These are phyloP conservation scores for Quercus gilva DNA, from an alignment of 306 rosid genomes.

Conservation along the genomic window DNA sequence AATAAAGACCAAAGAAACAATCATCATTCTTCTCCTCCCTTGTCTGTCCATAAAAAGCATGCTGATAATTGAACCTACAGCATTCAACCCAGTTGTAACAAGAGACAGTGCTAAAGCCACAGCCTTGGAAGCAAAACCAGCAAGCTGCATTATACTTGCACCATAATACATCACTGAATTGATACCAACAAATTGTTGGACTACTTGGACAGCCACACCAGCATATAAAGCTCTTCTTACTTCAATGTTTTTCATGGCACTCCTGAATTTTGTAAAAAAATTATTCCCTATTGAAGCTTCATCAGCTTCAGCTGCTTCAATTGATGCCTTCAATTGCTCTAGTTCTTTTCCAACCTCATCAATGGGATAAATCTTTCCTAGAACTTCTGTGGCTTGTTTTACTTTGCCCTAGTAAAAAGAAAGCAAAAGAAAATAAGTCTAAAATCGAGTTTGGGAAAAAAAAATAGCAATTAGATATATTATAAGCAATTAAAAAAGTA, in stretches of 20 bases:
- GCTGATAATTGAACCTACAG: slow-evolving; percentile 63
- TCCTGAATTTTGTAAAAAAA: slow-evolving; percentile 35
- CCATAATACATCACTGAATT: slow-evolving; percentile 92
- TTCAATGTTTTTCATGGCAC: slow-evolving; percentile 41
- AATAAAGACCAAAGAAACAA: slow-evolving; percentile 62
- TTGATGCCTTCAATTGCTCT: slow-evolving; percentile 54
- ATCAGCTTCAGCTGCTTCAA: slow-evolving; percentile 53
- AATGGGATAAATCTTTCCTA: slow-evolving; percentile 47
- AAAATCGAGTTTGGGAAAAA: too few relatives aligned
- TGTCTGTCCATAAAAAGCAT: slow-evolving; percentile 59
- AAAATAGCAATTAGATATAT: too few relatives aligned
- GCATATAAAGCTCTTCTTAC: slow-evolving; percentile 78
- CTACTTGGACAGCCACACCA: slow-evolving; percentile 71
- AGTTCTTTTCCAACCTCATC: slow-evolving; percentile 61
- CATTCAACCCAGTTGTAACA: slow-evolving; percentile 69
- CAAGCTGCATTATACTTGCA: slow-evolving; percentile 81
- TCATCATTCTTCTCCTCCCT: slow-evolving; percentile 70
- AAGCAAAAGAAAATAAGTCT: not conserved
- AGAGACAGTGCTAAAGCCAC: slow-evolving; percentile 84
- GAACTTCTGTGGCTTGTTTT: slow-evolving; percentile 54
- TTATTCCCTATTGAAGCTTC: slow-evolving; percentile 46
- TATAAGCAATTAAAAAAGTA: too few relatives aligned
- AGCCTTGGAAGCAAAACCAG: slow-evolving; percentile 74
- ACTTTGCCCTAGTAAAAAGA: slow-evolving; percentile 38
- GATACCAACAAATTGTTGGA: slow-evolving; percentile 81